Conservation (phyloP, 768 basidiomycete genomes). For the Naganishia vishniacii region DNA sequence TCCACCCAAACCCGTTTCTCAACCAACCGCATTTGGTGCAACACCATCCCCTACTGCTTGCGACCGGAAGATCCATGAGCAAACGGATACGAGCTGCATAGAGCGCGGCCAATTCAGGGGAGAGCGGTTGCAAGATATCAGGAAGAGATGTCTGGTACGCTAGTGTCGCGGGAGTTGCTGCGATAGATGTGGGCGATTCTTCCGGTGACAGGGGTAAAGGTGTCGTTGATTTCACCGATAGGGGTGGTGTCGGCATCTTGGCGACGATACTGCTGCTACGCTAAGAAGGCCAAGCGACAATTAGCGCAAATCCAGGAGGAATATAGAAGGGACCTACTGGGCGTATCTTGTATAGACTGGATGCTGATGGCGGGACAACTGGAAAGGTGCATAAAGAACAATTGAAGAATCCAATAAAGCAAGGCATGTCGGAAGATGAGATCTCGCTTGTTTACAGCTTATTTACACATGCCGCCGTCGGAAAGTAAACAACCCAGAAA, state of each 20-base stretch:
- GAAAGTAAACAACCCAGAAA: no score
- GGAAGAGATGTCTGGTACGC: not conserved
- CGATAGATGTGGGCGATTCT: conserved; percentile 2
- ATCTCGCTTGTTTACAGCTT: no score
- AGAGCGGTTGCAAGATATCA: conserved; percentile 1
- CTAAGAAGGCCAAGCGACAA: no score
- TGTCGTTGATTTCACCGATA: not conserved
- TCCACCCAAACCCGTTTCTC: conserved; percentile 26
- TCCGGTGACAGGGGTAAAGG: not conserved
- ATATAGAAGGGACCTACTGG: no score
- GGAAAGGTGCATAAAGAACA: no score
- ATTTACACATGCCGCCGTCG: no score
- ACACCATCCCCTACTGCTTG: conserved; percentile 19
- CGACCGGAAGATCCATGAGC: conserved; percentile 21
- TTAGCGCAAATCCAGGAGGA: no score
- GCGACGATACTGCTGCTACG: no score
- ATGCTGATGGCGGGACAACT: no score
- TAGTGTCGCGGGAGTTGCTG: not conserved
- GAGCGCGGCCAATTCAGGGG: conserved; percentile 25
- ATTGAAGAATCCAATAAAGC: no score
- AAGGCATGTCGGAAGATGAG: no score
- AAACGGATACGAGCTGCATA: conserved; percentile 25
- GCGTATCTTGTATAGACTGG: no score
- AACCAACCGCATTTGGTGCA: conserved; percentile 24
- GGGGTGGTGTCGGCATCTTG: conserved; percentile 12